Evolutionary conservation across 2,329 filamentous ascomycete genomes (phyloP).

Genomic region (Xylariomycetidae sp.): DNA sequence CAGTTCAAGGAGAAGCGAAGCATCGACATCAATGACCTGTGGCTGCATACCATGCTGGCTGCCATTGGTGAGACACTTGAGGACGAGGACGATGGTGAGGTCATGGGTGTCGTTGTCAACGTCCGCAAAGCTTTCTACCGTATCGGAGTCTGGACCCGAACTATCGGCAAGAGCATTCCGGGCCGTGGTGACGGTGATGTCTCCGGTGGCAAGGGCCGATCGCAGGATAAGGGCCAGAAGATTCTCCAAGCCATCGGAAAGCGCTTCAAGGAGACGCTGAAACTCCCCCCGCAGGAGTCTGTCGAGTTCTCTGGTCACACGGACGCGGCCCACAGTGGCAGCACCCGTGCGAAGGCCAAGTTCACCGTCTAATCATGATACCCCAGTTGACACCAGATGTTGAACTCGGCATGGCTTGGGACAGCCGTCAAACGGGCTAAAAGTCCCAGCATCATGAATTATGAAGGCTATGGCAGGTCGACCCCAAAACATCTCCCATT

Average conservation of each 20-base stretch:
- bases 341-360: slow-evolving; percentile 94
- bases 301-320: slow-evolving; percentile 97
- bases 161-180: slow-evolving; percentile 77
- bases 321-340: slow-evolving; percentile 86
- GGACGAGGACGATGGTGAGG: slow-evolving; percentile 87
- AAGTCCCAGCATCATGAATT: too few relatives aligned
- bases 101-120: slow-evolving; percentile 99
- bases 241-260: slow-evolving; percentile 78
- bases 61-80: slow-evolving; percentile 98
- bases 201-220: slow-evolving; percentile 71
- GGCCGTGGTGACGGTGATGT: slow-evolving; percentile 67
- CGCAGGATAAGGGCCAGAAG: slow-evolving; percentile 75
- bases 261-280: slow-evolving; percentile 88
- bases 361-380: slow-evolving; percentile 69
- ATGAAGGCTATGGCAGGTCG: too few relatives aligned
- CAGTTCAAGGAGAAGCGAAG: slow-evolving; percentile 93
- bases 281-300: slow-evolving; percentile 66
- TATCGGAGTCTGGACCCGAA: slow-evolving; percentile 95
- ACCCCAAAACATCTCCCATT: too few relatives aligned
- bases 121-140: slow-evolving; percentile 98
- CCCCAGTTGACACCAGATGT: too few relatives aligned
- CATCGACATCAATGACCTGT: slow-evolving; percentile 88
- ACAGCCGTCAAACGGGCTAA: too few relatives aligned
- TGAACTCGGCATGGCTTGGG: too few relatives aligned
- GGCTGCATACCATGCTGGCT: slow-evolving; percentile 94